These are phyloP conservation scores for Penicillium sp. DNA, from an alignment of 2,329 filamentous ascomycete genomes.

Conservation along the genomic window DNA sequence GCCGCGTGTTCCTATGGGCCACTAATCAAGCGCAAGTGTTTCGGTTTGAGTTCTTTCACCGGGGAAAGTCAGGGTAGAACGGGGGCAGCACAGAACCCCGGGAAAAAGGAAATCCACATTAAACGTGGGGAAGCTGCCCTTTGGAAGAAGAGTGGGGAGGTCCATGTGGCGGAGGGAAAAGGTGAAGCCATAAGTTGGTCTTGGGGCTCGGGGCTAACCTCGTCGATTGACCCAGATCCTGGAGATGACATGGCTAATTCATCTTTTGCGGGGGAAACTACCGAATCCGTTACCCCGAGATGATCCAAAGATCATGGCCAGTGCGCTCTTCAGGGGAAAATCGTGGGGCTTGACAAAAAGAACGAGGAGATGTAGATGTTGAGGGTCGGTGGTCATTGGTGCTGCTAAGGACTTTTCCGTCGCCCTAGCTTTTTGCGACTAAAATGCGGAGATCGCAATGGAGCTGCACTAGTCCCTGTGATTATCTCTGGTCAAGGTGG, in stretches of 20 bases:
- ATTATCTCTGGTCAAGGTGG: no score
- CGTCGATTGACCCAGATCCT: neutral
- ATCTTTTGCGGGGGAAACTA: conserved; percentile 4
- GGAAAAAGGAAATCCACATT: conserved; percentile 4
- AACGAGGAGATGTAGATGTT: neutral
- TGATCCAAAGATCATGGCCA: neutral
- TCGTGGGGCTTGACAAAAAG: neutral
- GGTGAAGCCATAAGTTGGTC: neutral
- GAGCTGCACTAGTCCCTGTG: neutral
- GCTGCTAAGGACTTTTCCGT: conserved; percentile 5
- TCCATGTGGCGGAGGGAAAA: neutral
- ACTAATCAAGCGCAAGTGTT: neutral
- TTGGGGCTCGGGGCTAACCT: neutral
- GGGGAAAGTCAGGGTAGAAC: neutral
- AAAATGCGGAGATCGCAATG: neutral
- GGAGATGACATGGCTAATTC: neutral
- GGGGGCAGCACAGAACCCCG: neutral
- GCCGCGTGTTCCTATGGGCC: neutral
- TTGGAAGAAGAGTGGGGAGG: neutral
- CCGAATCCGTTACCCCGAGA: conserved; percentile 1
- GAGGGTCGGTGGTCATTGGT: neutral
- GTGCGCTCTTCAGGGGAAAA: neutral
- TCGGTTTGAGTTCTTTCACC: neutral
- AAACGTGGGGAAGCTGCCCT: conserved; percentile 2
- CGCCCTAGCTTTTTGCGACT: neutral